A percentile compares a stretch with the other conserved stretches of the same genome.
These are phyloP conservation scores for Cyberlindnera americana DNA, from an alignment of 805 yeast species.

Conservation along the genomic window DNA sequence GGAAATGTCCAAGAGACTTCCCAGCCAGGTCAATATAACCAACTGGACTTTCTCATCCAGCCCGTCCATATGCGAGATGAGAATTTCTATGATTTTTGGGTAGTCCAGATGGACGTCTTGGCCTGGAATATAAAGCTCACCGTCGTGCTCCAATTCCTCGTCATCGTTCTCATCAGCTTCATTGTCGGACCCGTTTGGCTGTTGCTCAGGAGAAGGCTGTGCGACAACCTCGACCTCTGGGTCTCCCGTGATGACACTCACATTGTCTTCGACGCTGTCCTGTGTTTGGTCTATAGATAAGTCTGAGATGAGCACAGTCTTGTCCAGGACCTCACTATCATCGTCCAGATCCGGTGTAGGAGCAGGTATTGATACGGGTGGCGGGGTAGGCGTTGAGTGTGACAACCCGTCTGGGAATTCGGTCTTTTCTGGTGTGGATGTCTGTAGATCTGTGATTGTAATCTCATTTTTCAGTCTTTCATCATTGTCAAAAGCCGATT, in stretches of 20 bases:
- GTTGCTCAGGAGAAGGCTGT: background rate
- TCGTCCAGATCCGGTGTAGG: slow-evolving; percentile 4
- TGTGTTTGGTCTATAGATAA: background rate
- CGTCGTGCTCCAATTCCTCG: slow-evolving; percentile 34
- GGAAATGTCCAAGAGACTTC: slow-evolving; percentile 64
- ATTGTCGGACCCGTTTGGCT: background rate
- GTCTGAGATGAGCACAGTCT: background rate
- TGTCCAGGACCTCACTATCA: slow-evolving; percentile 3
- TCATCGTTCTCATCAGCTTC: background rate
- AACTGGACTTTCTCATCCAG: slow-evolving; percentile 73
- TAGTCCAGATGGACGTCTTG: slow-evolving; percentile 83
- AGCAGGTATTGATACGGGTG: no score
- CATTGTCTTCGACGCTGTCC: background rate
- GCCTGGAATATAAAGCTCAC: slow-evolving; percentile 61
- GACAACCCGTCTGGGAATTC: background rate
- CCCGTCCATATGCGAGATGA: slow-evolving; percentile 71
- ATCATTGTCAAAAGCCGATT: slow-evolving; percentile 15
- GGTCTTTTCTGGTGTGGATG: slow-evolving; percentile 19
- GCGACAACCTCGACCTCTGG: background rate
- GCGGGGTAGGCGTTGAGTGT: background rate
- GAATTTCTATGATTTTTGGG: slow-evolving; percentile 72
- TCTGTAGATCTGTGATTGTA: slow-evolving; percentile 21
- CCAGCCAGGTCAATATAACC: slow-evolving; percentile 80
- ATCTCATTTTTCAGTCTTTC: slow-evolving; percentile 16
- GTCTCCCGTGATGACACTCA: background rate